These are phyloP conservation scores for Cyamopsis tetragonoloba DNA, from an alignment of 306 rosid genomes.

Conservation along the genomic window DNA sequence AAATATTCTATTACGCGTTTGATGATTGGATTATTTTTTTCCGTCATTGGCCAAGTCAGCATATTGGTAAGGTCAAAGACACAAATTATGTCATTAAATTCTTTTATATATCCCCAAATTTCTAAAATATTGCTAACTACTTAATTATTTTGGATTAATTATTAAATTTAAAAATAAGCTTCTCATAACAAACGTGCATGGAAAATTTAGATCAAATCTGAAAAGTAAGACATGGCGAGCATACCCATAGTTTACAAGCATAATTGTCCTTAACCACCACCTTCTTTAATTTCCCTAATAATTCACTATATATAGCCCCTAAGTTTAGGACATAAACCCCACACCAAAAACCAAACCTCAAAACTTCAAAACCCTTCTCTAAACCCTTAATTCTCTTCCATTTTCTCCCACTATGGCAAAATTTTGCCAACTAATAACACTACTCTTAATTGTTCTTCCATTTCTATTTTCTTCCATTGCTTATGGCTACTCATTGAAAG, in stretches of 20 bases:
- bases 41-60: constrained; percentile 19
- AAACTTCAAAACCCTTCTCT: constrained; percentile 1
- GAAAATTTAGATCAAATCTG: constrained; percentile 20
- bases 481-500: constrained; percentile 26
- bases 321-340: constrained; percentile 10
- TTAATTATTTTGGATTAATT: background rate
- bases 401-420: constrained; percentile 19
- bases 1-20: constrained; percentile 11
- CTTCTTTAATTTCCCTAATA: background rate
- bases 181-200: constrained; percentile 14
- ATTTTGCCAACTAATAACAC: background rate
- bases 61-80: constrained; percentile 11
- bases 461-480: constrained; percentile 23
- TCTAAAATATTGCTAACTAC: background rate
- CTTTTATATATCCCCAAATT: background rate
- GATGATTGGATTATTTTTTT: constrained; percentile 5
- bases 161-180: background rate
- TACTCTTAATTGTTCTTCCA: constrained; percentile 16
- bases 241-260: constrained; percentile 9
- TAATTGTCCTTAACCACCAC: background rate
- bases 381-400: background rate
- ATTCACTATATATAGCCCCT: constrained; percentile 30
- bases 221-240: constrained; percentile 35
- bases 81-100: background rate
- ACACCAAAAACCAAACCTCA: background rate